Evolutionary conservation across 2,329 filamentous ascomycete genomes (phyloP).

Genomic region (Xylaria sp.): DNA sequence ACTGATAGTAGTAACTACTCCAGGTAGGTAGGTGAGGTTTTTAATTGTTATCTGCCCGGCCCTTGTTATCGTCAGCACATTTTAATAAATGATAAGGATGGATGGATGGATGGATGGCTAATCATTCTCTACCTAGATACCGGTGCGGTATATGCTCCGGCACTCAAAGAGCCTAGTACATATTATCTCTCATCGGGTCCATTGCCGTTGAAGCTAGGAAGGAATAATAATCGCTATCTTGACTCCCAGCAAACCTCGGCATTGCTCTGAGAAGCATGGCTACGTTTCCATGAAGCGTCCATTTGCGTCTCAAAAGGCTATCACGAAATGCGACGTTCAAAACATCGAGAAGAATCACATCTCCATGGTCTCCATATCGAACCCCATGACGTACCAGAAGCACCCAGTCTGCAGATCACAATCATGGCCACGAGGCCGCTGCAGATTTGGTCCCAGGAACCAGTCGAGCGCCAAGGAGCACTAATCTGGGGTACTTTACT

Average conservation of each 20-base stretch:
- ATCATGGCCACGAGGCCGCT: neutral
- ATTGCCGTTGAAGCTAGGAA: neutral
- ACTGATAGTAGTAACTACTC: no score
- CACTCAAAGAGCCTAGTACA: neutral
- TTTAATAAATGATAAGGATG: no score
- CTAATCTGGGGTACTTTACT: neutral
- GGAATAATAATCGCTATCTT: neutral
- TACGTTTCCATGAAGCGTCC: neutral
- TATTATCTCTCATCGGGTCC: neutral
- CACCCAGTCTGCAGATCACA: neutral
- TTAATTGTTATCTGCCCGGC: no score
- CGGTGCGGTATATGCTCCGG: no score
- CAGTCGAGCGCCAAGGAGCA: neutral
- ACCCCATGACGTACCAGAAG: neutral
- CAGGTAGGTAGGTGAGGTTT: no score
- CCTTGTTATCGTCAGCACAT: no score
- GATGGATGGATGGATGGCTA: no score
- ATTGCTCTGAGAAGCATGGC: neutral
- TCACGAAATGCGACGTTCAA: neutral
- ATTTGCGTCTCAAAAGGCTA: neutral
- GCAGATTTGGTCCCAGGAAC: neutral
- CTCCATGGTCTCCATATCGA: neutral
- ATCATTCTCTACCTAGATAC: no score
- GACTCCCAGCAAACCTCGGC: neutral
- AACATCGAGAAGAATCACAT: neutral